Conservation (phyloP, 2,329 filamentous ascomycete genomes). For the Arthrobotrys iridis region DNA sequence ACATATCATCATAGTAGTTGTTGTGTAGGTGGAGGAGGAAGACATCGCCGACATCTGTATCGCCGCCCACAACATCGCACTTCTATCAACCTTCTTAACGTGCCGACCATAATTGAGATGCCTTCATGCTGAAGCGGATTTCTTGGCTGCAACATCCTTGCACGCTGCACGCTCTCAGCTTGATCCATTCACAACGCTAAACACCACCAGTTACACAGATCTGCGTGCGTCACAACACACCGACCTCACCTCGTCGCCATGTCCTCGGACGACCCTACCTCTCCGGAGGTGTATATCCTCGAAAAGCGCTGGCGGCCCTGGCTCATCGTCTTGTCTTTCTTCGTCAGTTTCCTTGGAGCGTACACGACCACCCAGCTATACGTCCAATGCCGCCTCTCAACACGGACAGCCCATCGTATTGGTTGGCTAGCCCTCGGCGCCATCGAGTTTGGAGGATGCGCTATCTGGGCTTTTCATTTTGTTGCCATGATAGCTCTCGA, state of each 20-base stretch:
- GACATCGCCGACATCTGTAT: conserved; percentile 4
- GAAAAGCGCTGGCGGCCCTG: conserved; percentile 51
- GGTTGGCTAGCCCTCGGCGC: conserved; percentile 49
- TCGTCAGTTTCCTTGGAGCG: conserved; percentile 51
- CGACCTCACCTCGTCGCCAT: conserved; percentile 11
- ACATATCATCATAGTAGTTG: neutral
- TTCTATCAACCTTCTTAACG: neutral
- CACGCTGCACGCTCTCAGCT: conserved; percentile 31
- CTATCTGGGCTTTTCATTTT: conserved; percentile 53
- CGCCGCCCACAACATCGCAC: neutral
- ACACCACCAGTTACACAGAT: conserved; percentile 47
- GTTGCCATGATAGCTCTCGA: conserved; percentile 53
- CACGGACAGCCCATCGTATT: conserved; percentile 29
- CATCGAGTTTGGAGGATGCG: conserved; percentile 49
- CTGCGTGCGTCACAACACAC: conserved; percentile 13
- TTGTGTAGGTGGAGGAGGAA: conserved; percentile 12
- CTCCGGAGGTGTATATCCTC: conserved; percentile 37
- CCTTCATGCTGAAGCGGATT: conserved; percentile 24
- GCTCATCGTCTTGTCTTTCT: conserved; percentile 51
- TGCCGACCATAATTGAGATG: neutral
- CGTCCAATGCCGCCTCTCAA: conserved; percentile 49
- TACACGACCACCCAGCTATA: conserved; percentile 53
- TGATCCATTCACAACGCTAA: conserved; percentile 23
- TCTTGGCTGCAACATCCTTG: conserved; percentile 41
- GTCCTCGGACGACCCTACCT: conserved; percentile 9